A percentile compares a stretch with the other conserved stretches of the same genome.
Evolutionary conservation across 1,139 yeast genomes (phyloP).

Genomic region (Saccharomycopsis phalli): DNA sequence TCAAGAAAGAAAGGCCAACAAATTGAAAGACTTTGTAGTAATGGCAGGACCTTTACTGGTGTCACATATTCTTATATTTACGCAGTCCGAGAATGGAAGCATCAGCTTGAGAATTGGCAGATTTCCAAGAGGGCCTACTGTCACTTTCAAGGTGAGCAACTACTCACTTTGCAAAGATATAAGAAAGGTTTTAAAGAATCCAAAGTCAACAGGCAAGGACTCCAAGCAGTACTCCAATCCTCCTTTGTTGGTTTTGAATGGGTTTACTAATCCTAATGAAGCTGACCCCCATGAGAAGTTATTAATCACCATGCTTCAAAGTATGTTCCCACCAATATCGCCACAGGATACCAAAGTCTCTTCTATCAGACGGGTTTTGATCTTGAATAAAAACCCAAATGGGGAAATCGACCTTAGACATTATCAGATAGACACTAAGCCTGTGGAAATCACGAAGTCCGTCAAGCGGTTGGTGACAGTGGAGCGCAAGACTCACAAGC

Average conservation of each 20-base stretch:
- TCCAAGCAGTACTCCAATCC: constrained; percentile 62
- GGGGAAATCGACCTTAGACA: constrained; percentile 80
- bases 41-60: constrained; percentile 98
- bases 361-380: constrained; percentile 73
- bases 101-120: constrained; percentile 77
- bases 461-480: constrained; percentile 69
- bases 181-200: constrained; percentile 54
- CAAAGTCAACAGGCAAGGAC: constrained; percentile 59
- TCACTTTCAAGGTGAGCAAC: constrained; percentile 67
- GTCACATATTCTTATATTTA: constrained; percentile 76
- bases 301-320: constrained; percentile 84
- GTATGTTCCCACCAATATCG: constrained; percentile 87
- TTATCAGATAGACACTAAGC: constrained; percentile 78
- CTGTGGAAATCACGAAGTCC: constrained; percentile 75
- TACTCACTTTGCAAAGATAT: constrained; percentile 84
- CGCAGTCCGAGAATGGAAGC: constrained; percentile 72
- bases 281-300: constrained; percentile 67
- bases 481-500: constrained; percentile 51
- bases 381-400: constrained; percentile 67
- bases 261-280: constrained; percentile 54
- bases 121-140: constrained; percentile 91
- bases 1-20: constrained; percentile 78
- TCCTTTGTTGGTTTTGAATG: constrained; percentile 86
- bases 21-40: constrained; percentile 80
- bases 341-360: constrained; percentile 70